Conservation (phyloP, 1,284 basidiomycete species). For the Malassezia brasiliensis region DNA sequence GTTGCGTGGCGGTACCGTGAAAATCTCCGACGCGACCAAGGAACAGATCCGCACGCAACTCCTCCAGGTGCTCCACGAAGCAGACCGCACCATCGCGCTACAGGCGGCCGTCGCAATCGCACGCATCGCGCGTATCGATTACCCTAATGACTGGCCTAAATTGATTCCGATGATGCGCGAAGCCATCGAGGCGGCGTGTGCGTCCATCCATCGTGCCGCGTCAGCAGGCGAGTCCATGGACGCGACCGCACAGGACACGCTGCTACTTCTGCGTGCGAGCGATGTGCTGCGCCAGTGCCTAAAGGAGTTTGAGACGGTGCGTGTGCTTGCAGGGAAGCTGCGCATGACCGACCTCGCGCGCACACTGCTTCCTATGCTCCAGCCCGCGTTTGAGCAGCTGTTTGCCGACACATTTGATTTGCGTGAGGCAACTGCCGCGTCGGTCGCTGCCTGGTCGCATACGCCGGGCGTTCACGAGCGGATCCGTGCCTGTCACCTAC, state of each 20-base stretch:
- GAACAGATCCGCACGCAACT: conserved; percentile 29
- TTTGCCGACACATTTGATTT: conserved; percentile 32
- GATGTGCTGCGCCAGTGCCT: conserved; percentile 35
- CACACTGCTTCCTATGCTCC: conserved; percentile 33
- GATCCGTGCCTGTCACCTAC: conserved; percentile 49
- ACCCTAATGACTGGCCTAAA: conserved; percentile 39
- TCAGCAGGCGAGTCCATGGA: conserved; percentile 13
- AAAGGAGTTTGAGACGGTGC: conserved; percentile 41
- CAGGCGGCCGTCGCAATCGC: conserved; percentile 40
- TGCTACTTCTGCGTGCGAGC: conserved; percentile 32
- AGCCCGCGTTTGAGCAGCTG: conserved; percentile 36
- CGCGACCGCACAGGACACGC: conserved; percentile 21
- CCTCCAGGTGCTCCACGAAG: conserved; percentile 33
- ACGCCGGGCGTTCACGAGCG: conserved; percentile 25
- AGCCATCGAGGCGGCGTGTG: conserved; percentile 21
- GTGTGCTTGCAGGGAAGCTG: conserved; percentile 41
- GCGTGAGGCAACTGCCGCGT: conserved; percentile 11
- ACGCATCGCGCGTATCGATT: conserved; percentile 40
- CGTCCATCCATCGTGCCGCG: conserved; percentile 14
- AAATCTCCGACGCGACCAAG: conserved; percentile 33
- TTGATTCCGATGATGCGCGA: conserved; percentile 32
- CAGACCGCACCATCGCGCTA: conserved; percentile 32
- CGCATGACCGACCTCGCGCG: conserved; percentile 44
- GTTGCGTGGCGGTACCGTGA: conserved; percentile 28
- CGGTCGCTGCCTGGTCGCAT: conserved; percentile 29